Percentiles rank a stretch among this genome's conserved stretches.
phyloP scores from a whole-genome alignment of 1,284 basidiomycete species.

The Serendipita sp. region DNA sequence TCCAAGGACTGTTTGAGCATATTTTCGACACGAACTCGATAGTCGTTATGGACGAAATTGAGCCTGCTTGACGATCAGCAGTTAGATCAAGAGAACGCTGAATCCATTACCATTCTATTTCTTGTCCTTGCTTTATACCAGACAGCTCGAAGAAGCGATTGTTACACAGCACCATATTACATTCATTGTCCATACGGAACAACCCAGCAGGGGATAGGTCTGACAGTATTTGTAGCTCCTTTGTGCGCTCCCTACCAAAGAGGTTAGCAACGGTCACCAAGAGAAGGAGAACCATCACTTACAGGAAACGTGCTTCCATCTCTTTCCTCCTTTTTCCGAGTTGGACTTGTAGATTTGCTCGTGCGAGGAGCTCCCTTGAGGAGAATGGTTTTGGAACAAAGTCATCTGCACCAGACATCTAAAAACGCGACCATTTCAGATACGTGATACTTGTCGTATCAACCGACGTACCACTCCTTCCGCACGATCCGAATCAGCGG shows the following conservation, averaged over 20 bases:
- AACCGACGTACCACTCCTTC: conserved; percentile 16
- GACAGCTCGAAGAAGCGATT: background rate
- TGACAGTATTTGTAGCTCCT: conserved; percentile 17
- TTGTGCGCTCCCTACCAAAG: conserved; percentile 20
- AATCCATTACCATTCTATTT: background rate
- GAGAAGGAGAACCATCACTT: background rate
- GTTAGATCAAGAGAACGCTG: background rate
- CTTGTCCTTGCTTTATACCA: background rate
- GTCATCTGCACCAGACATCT: conserved; percentile 27
- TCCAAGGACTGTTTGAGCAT: background rate
- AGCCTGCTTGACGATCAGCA: background rate
- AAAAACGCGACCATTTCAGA: background rate
- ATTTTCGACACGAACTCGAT: background rate
- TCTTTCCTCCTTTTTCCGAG: conserved; percentile 19
- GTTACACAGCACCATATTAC: background rate
- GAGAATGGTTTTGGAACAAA: conserved; percentile 21
- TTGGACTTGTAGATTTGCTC: conserved; percentile 20
- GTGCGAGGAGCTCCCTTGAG: conserved; percentile 26
- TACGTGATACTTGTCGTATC: background rate
- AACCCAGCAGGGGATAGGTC: conserved; percentile 17
- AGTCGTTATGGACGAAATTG: background rate
- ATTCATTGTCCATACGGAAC: conserved; percentile 2
- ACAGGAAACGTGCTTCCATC: conserved; percentile 16
- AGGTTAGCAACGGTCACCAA: conserved; percentile 16
- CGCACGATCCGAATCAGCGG: conserved; percentile 18